Base-by-base conservation (phyloP, 2,329 filamentous ascomycete genomes). In the Zasmidium cellare region DNA sequence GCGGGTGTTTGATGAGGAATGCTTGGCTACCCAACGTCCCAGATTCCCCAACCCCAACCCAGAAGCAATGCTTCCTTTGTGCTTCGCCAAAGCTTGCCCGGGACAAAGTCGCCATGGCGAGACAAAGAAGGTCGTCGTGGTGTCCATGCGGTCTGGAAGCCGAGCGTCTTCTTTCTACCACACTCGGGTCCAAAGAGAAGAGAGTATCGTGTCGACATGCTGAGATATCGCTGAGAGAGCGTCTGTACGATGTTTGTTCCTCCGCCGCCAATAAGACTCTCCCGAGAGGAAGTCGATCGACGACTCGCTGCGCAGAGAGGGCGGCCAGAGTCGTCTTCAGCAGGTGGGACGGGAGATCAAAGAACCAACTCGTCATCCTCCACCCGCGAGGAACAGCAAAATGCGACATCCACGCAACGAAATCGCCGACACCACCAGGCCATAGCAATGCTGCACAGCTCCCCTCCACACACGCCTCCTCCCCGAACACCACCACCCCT, bases 21-120 rank as follows among this genome's bases (percentile, higher is more conserved):
- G 62, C 56, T 60, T 62, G 55, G 59, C 41, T 53, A 55, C 55
- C 57, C n/a, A n/a, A n/a, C n/a, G n/a, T n/a, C n/a, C n/a, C n/a
- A n/a, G 47, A 44, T 19, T n/a, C 23, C 14, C 49, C n/a, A n/a
- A n/a, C n/a, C n/a, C 18, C 19, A 38, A 38, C 45, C 22, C 23
- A 23, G 23, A 19, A 38, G 7, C 12, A 28, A 51, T 16, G n/a
- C 7, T 3, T 47, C 11, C 60, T 64, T 64, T 64, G 62, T 58
- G 28, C 24, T 18, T 16, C 48, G 49, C 61, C 19, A 63, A 53
- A 57, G 22, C 55, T 52, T 63, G 58, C 61, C 58, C 19, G 22
- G 20, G 19, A 18, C n/a, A 50, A 28, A 19, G 31, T 16, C n/a
- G 25, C 24, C n/a, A 18, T 11, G 48, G n/a, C 25, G 25, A 38